Conservation (phyloP, 371 early-diverging fungal species). For the Thermomucor indicae-seudaticae region DNA sequence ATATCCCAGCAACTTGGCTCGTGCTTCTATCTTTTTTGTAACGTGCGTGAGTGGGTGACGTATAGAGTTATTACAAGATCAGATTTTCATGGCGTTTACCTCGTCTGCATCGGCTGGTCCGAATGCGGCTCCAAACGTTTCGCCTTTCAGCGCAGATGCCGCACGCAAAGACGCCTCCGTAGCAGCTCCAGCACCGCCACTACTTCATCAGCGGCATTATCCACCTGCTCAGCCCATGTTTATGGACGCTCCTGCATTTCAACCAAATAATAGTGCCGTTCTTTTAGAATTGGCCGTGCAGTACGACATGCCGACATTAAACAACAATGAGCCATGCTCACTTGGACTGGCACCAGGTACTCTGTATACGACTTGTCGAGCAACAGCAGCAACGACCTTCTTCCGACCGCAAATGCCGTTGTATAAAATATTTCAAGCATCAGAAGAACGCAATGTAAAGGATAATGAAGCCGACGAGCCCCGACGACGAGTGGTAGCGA, state of each 20-base stretch:
- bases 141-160: not conserved
- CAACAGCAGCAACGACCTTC: conserved; percentile 2
- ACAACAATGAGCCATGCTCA: not conserved
- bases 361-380: not conserved
- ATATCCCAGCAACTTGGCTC: too few species aligned
- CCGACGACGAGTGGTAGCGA: not conserved
- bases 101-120: conserved; percentile 15
- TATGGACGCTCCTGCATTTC: not conserved
- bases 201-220: conserved; percentile 5
- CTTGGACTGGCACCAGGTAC: not conserved
- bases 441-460: not conserved
- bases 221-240: conserved; percentile 13
- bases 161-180: not conserved
- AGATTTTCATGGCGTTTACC: conserved; percentile 10
- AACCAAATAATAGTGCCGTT: conserved; percentile 3
- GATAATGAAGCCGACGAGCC: too few species aligned
- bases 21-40: too few species aligned
- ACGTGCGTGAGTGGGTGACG: too few species aligned
- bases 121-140: conserved; percentile 8
- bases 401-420: conserved; percentile 17
- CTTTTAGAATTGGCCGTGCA: conserved; percentile 10
- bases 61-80: too few species aligned
- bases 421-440: conserved; percentile 6
- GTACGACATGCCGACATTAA: conserved; percentile 4
- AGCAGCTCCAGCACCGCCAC: conserved; percentile 7